A percentile compares a stretch with the other conserved stretches of the same genome.
phyloP scores from a whole-genome alignment of 2,329 filamentous ascomycete genomes.

The Xylaria sp. region DNA sequence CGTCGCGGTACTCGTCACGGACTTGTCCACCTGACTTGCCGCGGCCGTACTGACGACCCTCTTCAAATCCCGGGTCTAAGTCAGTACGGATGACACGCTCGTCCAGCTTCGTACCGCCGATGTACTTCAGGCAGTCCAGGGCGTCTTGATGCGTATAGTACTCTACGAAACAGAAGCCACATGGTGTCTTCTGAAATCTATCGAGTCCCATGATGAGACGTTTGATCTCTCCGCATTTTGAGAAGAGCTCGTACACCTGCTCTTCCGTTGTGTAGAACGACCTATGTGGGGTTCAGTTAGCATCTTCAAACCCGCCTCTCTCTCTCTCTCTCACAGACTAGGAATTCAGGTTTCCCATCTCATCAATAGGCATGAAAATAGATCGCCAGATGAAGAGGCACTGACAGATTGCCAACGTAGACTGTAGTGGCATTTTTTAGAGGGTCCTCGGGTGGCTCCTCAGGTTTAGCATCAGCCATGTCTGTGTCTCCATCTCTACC shows the following conservation, averaged over 20 bases:
- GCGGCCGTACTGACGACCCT: constrained; percentile 94
- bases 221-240: constrained; percentile 98
- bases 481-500: constrained; percentile 65
- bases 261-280: constrained; percentile 99
- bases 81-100: constrained; percentile 97
- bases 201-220: constrained; percentile 97
- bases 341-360: neutral
- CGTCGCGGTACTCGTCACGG: constrained; percentile 95
- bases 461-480: constrained; percentile 54
- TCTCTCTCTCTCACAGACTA: neutral
- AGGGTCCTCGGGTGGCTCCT: constrained; percentile 76
- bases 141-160: constrained; percentile 99
- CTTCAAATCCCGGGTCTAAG: constrained; percentile 93
- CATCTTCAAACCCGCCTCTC: neutral
- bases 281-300: constrained; percentile 55
- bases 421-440: constrained; percentile 90
- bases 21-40: constrained; percentile 98
- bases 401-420: constrained; percentile 95
- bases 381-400: constrained; percentile 34
- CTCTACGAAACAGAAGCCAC: constrained; percentile 99
- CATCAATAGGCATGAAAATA: neutral
- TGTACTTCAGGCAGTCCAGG: constrained; percentile 97
- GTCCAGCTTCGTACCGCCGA: constrained; percentile 97
- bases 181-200: constrained; percentile 96
- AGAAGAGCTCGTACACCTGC: constrained; percentile 96